Evolutionary conservation across 2,329 filamentous ascomycete species (phyloP).

Genomic region (Trichothecium roseum): DNA sequence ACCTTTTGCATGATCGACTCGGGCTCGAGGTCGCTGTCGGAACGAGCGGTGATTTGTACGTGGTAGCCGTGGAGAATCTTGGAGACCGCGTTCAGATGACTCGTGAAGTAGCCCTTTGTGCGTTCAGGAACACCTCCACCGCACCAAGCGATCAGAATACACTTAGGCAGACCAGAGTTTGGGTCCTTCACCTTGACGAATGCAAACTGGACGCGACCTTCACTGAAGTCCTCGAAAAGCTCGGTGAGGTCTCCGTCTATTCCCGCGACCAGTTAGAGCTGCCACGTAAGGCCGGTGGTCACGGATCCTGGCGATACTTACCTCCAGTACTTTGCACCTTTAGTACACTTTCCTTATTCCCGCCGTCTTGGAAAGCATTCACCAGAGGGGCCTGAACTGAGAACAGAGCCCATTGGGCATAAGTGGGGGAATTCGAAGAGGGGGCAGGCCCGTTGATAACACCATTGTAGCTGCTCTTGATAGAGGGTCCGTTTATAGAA

Average conservation of each 20-base stretch:
- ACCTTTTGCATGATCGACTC: conserved; percentile 89
- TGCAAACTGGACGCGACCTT: conserved; percentile 92
- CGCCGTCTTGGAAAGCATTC: conserved; percentile 84
- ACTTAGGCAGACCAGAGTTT: conserved; percentile 82
- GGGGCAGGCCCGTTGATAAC: conserved; percentile 43
- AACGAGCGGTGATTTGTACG: conserved; percentile 91
- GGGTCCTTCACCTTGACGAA: conserved; percentile 95
- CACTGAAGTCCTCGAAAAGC: conserved; percentile 90
- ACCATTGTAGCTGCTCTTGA: conserved; percentile 66
- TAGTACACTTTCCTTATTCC: conserved; percentile 82
- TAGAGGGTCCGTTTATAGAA: conserved; percentile 70
- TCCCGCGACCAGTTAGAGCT: conserved; percentile 10
- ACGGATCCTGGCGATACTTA: conserved; percentile 24
- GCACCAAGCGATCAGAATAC: conserved; percentile 90
- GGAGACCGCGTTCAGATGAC: conserved; percentile 78
- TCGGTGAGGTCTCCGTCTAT: conserved; percentile 84
- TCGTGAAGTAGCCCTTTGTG: conserved; percentile 97
- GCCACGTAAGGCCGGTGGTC: not conserved
- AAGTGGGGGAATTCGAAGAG: conserved; percentile 61
- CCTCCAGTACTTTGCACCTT: conserved; percentile 91
- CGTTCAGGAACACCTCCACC: conserved; percentile 96
- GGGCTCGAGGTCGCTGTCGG: conserved; percentile 77
- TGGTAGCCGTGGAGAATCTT: conserved; percentile 96
- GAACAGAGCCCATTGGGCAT: conserved; percentile 89
- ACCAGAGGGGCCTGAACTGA: conserved; percentile 84